Base-by-base conservation (phyloP, 345 rosid genomes). In the Aquilaria yunnanensis region DNA sequence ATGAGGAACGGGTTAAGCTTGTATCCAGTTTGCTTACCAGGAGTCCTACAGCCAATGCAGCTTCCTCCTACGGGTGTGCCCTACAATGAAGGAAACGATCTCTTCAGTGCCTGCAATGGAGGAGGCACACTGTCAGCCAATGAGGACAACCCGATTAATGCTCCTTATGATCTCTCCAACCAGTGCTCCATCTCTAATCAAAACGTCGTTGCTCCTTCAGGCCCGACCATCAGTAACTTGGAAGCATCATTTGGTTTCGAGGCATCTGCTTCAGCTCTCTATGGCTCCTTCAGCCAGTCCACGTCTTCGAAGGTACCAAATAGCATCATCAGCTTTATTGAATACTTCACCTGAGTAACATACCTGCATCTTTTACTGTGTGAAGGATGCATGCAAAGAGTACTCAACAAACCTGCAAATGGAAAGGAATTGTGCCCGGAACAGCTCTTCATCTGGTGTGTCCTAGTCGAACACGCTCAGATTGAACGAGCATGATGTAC, bases 1-100 rank as follows among this genome's bases (percentile, higher is more conserved):
- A 68, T 80, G 85, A 78, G 85, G 74, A 83, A 83, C 50, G 88
- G 88, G 45, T 52, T 80, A 66, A 72, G 80, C 69, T 70, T 80
- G 69, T 80, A 80, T 55, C 83, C 83, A 30, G 62, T 76, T 78
- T 76, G 80, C 74, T 66, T 76, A 66, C 83, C 88, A 9, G 85
- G 81, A 65, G 80, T 67, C 47, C 46, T 69, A 51, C 83, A 78
- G 64, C 73, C 78, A 31, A 56, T 67, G 77, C 81, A 80, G 69
- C 57, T 70, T 54, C 74, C 80, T 58, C 51, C 74, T 32, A 33
- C 75, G 3, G 85, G 80, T 68, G 43, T 80, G 74, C 51, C 59
- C 57, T 70, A 80, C 32, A 76, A 74, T 6, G 85, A 70, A 54
- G 78, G 77, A 34, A 64, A 66, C 64, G 80, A 72, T 47, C 53